Conservation (phyloP, 495 filamentous ascomycete species). For the Aspergillus taichungensis region DNA sequence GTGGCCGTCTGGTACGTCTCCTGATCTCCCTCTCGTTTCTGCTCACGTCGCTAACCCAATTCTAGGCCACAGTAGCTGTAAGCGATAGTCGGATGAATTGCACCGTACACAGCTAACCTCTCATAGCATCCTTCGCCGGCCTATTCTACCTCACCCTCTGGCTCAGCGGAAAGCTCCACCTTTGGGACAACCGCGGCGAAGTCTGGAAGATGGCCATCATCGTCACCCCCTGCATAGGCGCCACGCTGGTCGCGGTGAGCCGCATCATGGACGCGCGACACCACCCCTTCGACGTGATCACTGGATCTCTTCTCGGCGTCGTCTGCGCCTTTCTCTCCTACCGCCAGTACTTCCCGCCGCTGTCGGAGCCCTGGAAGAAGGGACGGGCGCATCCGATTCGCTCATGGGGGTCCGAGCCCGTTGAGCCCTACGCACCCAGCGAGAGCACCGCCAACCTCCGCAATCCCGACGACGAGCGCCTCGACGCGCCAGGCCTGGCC, state of each 20-base stretch:
- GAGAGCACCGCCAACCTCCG: constrained; percentile 26
- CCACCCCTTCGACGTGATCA: constrained; percentile 83
- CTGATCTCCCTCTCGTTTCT: constrained; percentile 2
- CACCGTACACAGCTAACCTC: constrained; percentile 1
- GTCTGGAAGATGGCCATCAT: constrained; percentile 66
- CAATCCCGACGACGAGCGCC: constrained; percentile 25
- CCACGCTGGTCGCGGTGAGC: constrained; percentile 45
- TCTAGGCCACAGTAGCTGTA: constrained; percentile 48
- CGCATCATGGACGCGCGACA: constrained; percentile 74
- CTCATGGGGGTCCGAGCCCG: constrained; percentile 39
- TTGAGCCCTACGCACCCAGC: constrained; percentile 1
- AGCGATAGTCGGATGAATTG: background rate
- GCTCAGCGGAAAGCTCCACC: constrained; percentile 45
- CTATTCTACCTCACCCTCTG: constrained; percentile 69
- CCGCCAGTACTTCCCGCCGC: constrained; percentile 49
- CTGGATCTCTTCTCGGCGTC: constrained; percentile 59
- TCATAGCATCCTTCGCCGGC: constrained; percentile 58
- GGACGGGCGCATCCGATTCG: constrained; percentile 56
- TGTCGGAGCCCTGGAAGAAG: constrained; percentile 48
- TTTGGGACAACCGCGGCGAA: constrained; percentile 60
- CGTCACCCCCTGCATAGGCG: constrained; percentile 48
- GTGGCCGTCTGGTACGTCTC: constrained; percentile 58
- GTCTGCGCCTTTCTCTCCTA: constrained; percentile 40
- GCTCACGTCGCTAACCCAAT: constrained; percentile 22
- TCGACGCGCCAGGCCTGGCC: constrained; percentile 10